Evolutionary conservation across 2,329 filamentous ascomycete species (phyloP), one percentile per base, ranked within the genome.

Genomic region (Aspergillus uvarum): DNA sequence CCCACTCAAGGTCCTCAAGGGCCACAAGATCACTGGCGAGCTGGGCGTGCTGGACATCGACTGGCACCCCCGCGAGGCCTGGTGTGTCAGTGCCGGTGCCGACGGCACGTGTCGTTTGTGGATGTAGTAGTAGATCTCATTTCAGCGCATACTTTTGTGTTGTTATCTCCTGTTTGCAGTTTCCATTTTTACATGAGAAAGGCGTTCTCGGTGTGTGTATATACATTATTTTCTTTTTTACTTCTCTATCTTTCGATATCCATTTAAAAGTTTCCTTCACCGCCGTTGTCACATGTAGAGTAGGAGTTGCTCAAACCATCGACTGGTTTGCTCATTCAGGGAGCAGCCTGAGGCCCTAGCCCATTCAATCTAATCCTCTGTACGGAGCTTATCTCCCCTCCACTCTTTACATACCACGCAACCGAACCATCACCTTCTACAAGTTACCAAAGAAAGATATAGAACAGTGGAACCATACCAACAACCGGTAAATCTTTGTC

Each of bases 51-150:
- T 98, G 82, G 94, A 96, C 74, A 80, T 99, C 29, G 91, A 96
- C 72, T 99, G 96, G 96, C 95, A 99, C 80, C 92, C 92, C 5
- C 86, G 85, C 64, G 91, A 98, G 77, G 92, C 94, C 2, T 98
- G 95, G 95, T 89, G 90, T 77, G 88, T 96, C 56, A 96, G 90
- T 81, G 94, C 93, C 51, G 95, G 95, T 67, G 93, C 94, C 1
- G 95, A 99, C 80, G 94, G 94, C 47, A 96, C 90, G 14, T 91
- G 92, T 77, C 87, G 94, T 70, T 78, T 99, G 74, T 99, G 94
- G 94, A 90, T 87, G 74, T 89, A 74, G 71, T 70, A 65, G 58
- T 59, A 58, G 32, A 55, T 62, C 22, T 29, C 51, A 55, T 48
- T 50, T 63, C 31, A 65, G 61, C 68, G 64, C 65, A 67, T 66